Conservation (phyloP, 2,329 filamentous ascomycete genomes). For the Monilinia polystroma region DNA sequence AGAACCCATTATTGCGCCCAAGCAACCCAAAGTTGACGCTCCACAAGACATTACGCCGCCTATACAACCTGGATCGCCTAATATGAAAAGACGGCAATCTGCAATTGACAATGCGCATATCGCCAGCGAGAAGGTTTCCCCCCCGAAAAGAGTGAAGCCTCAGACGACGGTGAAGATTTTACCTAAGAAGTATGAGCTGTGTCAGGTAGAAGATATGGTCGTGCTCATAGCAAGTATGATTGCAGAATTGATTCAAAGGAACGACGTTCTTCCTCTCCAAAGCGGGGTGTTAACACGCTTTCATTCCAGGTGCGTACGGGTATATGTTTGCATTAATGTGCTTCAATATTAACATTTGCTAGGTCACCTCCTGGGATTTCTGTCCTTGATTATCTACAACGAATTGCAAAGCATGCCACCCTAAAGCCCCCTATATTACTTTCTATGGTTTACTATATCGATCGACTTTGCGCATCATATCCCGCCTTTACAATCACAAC, state of each 20-base stretch:
- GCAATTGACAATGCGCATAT: slow-evolving; percentile 18
- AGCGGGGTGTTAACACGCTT: slow-evolving; percentile 89
- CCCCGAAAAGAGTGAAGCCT: slow-evolving; percentile 54
- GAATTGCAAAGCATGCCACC: slow-evolving; percentile 90
- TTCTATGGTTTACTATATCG: slow-evolving; percentile 99
- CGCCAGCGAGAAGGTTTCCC: slow-evolving; percentile 15
- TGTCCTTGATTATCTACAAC: slow-evolving; percentile 88
- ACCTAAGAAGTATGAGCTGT: slow-evolving; percentile 76
- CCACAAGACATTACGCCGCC: slow-evolving; percentile 33
- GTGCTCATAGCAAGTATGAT: slow-evolving; percentile 93
- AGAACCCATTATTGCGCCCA: slow-evolving; percentile 14
- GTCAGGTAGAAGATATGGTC: slow-evolving; percentile 81
- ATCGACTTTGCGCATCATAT: slow-evolving; percentile 87
- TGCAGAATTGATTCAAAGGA: slow-evolving; percentile 88
- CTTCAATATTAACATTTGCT: slow-evolving; percentile 7
- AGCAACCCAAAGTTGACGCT: slow-evolving; percentile 1
- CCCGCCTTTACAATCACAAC: slow-evolving; percentile 95
- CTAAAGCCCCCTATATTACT: slow-evolving; percentile 90
- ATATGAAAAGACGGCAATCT: slow-evolving; percentile 41
- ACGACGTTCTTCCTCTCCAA: slow-evolving; percentile 81
- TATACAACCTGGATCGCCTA: slow-evolving; percentile 37
- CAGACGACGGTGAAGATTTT: slow-evolving; percentile 56
- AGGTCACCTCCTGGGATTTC: slow-evolving; percentile 80
- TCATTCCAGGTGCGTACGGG: slow-evolving; percentile 70
- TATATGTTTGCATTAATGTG: background rate